Evolutionary conservation across 192 early-diverging fungal species (phyloP), one percentile per base, ranked within the genome.

Genomic region (Spinellus fusiger): DNA sequence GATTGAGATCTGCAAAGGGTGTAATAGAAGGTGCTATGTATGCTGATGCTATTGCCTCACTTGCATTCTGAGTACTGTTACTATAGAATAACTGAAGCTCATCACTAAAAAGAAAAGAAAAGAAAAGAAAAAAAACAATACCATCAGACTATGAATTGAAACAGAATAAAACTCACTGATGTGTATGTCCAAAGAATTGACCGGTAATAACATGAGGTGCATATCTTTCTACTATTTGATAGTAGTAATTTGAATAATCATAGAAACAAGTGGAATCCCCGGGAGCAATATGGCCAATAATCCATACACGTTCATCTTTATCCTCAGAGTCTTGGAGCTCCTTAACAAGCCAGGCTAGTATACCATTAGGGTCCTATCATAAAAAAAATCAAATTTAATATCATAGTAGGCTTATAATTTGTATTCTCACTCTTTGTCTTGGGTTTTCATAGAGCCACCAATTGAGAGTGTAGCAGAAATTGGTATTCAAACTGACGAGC

Each of bases 111-210:
- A 31, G n/a, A 27, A 23, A 29, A 32, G 5, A 28, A 18, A 47
- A 31, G 22, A 29, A 35, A 54, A 34, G 3, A 27, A 20, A 54
- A 38, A 31, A 2, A 20, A 33, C 44, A 9, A 27, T 28, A 29
- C 29, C 51, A 16, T n/a, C 35, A 37, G 49, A 16, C 23, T 26
- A 33, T 22, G 1, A 40, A 44, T 40, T 20, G 12, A 35, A 20
- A 16, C 20, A 44, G 4, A 26, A 27, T 29, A 16, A 32, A 10
- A 46, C 59, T 40, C 56, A 72, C 70, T 59, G 64, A 60, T 82
- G 80, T 9, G 74, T 75, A 52, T 82, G 80, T 16, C 80, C 80
- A 71, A 76, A 83, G 72, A 83, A 83, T 34, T 80, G 78, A 40
- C 69, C 76, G 28, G 73, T 74, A 69, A 83, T 78, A 37, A 80